Evolutionary conservation across 371 early-diverging fungal species (phyloP).

Genomic region (Mucor indicus): DNA sequence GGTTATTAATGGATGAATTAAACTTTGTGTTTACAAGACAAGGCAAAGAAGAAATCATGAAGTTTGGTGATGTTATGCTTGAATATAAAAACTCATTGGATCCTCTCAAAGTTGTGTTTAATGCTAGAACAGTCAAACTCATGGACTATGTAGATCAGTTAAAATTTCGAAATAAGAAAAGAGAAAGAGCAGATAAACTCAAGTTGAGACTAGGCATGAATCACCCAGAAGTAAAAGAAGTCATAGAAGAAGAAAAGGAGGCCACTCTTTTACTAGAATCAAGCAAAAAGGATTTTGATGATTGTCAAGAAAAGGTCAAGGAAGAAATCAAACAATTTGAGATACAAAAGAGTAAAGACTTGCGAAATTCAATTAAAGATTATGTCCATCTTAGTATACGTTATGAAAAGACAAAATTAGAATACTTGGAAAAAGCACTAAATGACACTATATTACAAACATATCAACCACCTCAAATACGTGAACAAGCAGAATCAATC

Average conservation of each 20-base stretch:
- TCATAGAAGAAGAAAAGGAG: constrained; percentile 47
- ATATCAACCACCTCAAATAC: too few species aligned
- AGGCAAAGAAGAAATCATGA: constrained; percentile 53
- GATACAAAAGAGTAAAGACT: constrained; percentile 45
- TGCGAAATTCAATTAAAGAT: constrained; percentile 43
- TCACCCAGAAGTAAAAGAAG: constrained; percentile 41
- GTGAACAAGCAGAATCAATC: too few species aligned
- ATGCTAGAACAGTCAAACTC: constrained; percentile 50
- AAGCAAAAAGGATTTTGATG: constrained; percentile 37
- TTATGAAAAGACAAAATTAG: constrained; percentile 49
- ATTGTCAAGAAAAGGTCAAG: constrained; percentile 46
- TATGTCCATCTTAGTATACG: constrained; percentile 45
- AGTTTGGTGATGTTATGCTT: constrained; percentile 56
- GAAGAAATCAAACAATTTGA: constrained; percentile 54
- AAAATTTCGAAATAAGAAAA: constrained; percentile 47
- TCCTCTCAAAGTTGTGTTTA: constrained; percentile 53
- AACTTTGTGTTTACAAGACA: constrained; percentile 53
- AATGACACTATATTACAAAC: too few species aligned
- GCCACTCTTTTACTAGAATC: constrained; percentile 38
- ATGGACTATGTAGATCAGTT: constrained; percentile 56
- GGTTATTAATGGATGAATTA: constrained; percentile 56
- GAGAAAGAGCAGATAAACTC: constrained; percentile 43
- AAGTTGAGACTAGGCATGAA: constrained; percentile 46
- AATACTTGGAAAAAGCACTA: constrained; percentile 49
- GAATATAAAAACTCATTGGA: constrained; percentile 58